Evolutionary conservation across 495 filamentous ascomycete species (phyloP), one percentile per base, ranked within the genome.

Genomic region (Apiosordaria backusii): DNA sequence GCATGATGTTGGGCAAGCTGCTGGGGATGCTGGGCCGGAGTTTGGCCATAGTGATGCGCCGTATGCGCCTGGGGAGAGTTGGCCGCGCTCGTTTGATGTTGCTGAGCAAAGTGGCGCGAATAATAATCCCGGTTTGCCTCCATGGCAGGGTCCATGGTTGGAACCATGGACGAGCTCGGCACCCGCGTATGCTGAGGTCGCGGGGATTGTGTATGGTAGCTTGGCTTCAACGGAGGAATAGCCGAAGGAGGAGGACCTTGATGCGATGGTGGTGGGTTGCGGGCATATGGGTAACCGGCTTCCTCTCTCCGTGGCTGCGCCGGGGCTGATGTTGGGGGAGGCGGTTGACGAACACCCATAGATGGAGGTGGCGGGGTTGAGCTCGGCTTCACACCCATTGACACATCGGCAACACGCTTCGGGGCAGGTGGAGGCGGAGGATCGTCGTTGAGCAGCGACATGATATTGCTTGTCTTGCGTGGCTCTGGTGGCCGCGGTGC

Each of bases 381-480:
- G 40, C 73, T 77, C n/a, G 72, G 60, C 66, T 80, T 79, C 21
- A 68, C 52, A 6, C 70, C 55, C n/a, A 69, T 62, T 29, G 78
- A 65, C 13, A 81, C 71, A 21, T 84, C 81, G 59, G 54, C 58
- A 24, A 81, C 67, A 60, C 81, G 73, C 71, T 81, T 82, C 13
- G 59, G 59, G 25, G 59, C 26, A 0, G 79, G 79, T 9, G 71
- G 78, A 13, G 80, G 73, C 13, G 80, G 76, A n/a, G 76, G 75
- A 23, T 82, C 81, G 52, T 82, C 78, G 67, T 83, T 83, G 22
- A 83, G 70, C 57, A 83, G 70, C n/a, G 80, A 77, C 76, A 82
- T 81, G 61, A 83, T 67, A n/a, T 67, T 83, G 60, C 79, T 82
- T 4, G 75, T 79, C 66, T 82, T 82, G n/a, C 77, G 71, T 15